Evolutionary conservation across 768 basidiomycete genomes (phyloP), one percentile per base, ranked within the genome.

Genomic region (Galerina marginata): DNA sequence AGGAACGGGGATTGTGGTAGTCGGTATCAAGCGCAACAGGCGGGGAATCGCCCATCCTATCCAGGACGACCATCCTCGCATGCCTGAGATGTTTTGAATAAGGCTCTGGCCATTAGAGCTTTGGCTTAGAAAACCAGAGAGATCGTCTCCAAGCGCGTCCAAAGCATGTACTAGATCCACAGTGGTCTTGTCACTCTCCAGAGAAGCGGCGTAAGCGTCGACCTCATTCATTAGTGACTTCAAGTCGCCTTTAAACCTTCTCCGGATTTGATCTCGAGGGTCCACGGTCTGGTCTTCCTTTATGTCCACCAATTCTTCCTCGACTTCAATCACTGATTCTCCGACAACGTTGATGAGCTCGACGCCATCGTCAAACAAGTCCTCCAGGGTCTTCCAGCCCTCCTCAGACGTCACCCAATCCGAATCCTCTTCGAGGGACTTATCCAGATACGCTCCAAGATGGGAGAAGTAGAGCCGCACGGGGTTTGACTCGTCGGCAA

Each of bases 41-140:
- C 72, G 69, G 1, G 78, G 78, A 5, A 79, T 46, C 1, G 72
- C 61, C 76, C 76, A 80, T 9, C 66, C 73, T 3, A 77, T 47
- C 67, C 62, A 74, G 36, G 65, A 71, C 59, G 63, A 69, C 69
- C 58, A 74, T 47, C 55, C 67, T 65, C 23, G 58, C 58, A 62
- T 49, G 62, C 59, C 58, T 45, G 47, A 46, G 26, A 66, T 45
- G 43, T 58, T 50, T 25, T 65, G 50, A 49, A 42, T 45, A 9
- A 47, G 47, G 6, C 38, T 54, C 40, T 44, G 52, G 37, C 20
- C 44, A 50, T 42, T 45, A 7, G 54, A 43, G 6, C 54, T 51
- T 47, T 54, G 53, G 1, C 56, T 42, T 26, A 69, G 10, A 2
- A 72, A 54, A 4, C 47, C 58, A 6, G 59, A 48, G 2, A 67